phyloP scores from a whole-genome alignment of 1,284 basidiomycete species.

The Leccinum subrobustum region DNA sequence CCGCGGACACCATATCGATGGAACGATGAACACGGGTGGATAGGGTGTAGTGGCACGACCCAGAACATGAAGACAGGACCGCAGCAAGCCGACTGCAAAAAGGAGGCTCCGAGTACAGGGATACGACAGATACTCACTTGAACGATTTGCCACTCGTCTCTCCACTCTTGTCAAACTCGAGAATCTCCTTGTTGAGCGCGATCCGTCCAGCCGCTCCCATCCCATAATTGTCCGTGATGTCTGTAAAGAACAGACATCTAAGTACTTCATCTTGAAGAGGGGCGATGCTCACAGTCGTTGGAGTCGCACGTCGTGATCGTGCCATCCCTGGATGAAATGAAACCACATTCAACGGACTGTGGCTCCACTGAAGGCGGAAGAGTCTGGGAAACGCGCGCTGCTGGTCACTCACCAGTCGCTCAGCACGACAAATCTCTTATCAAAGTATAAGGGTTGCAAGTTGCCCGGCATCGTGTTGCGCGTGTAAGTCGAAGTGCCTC shows the following conservation, averaged over 20 bases:
- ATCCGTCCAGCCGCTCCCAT: slow-evolving; percentile 36
- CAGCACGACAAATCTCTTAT: slow-evolving; percentile 83
- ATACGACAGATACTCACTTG: slow-evolving; percentile 13
- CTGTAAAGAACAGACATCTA: slow-evolving; percentile 36
- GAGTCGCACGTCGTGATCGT: slow-evolving; percentile 90
- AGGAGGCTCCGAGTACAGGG: not conserved
- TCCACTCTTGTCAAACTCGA: slow-evolving; percentile 51
- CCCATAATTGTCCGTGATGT: slow-evolving; percentile 68
- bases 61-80: not conserved
- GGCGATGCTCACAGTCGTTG: slow-evolving; percentile 72
- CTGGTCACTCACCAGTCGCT: slow-evolving; percentile 74
- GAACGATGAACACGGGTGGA: not conserved
- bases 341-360: not conserved
- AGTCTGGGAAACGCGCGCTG: not conserved
- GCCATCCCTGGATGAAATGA: slow-evolving; percentile 64
- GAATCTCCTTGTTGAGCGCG: slow-evolving; percentile 26
- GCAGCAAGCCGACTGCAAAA: not conserved
- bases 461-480: slow-evolving; percentile 12
- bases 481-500: not conserved
- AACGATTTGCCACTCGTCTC: slow-evolving; percentile 18
- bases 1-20: slow-evolving; percentile 7
- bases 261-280: not conserved
- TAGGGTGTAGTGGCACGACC: not conserved
- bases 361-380: not conserved
- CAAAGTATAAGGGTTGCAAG: slow-evolving; percentile 38